Base-by-base conservation (phyloP, 2,329 filamentous ascomycete genomes). In the Trichoderma pleuroti region DNA sequence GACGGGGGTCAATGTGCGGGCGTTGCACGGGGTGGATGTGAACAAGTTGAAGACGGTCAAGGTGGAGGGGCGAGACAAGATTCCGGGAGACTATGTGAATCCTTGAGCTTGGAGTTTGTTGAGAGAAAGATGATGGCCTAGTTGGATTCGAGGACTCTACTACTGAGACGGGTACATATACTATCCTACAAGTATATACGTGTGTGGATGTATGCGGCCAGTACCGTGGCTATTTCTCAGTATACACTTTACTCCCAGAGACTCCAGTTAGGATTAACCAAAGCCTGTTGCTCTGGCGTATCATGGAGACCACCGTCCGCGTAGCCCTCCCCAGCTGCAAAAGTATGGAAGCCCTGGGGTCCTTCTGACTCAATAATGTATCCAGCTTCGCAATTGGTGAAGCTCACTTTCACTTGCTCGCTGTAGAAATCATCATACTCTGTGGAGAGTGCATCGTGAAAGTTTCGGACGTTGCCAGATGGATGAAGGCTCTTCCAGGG, bases 401-500 rank as follows among this genome's bases (percentile, higher is more conserved):
- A 91, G 4, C 79, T 76, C 0, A 91, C 86, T 59, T 82, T 83
- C 2, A 81, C 80, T 49, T 81, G 77, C 39, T 77, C 77, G 66
- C 90, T 52, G 26, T 71, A 91, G 72, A 89, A 90, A 0, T 60
- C 72, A 73, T 91, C 87, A 54, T 84, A 90, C 0, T 75, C 75
- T 0, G 74, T 21, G 5, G 79, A 67, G 69, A 90, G 78, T 0
- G 88, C 88, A 66, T 88, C 86, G 0, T 77, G 76, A 2, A 91
- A 78, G 28, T 77, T 87, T 32, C 77, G 76, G 1, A 90, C 88
- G 32, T 83, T 76, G 0, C 85, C 86, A 1, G 78, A 78, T 0
- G 88, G 87, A 73, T 90, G 87, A 2, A 91, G 78, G 2, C 82
- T 81, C 16, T 80, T 79, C 89, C 89, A 91, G 0, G 89, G 89